Conservation (phyloP, 2,329 filamentous ascomycete genomes). For the Aspergillus novofumigatus region DNA sequence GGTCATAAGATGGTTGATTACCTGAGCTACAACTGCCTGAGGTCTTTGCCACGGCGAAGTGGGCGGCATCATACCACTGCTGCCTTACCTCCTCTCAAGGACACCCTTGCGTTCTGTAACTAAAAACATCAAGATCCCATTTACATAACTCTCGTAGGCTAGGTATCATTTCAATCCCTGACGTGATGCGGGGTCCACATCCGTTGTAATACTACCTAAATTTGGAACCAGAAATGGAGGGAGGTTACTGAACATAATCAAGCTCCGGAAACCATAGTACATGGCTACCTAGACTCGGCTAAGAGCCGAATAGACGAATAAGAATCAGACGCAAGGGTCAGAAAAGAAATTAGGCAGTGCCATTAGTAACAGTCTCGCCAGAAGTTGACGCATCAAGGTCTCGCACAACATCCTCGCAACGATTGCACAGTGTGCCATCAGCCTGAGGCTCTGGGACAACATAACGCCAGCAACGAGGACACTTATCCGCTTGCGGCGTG, state of each 20-base stretch:
- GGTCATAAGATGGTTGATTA: too few species aligned
- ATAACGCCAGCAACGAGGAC: conserved; percentile 85
- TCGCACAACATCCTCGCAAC: conserved; percentile 66
- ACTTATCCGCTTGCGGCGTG: conserved; percentile 61
- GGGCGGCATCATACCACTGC: not conserved
- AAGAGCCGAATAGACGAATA: not conserved
- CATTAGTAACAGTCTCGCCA: conserved; percentile 2
- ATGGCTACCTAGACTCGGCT: not conserved
- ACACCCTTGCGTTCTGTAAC: not conserved
- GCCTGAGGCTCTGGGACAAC: conserved; percentile 49
- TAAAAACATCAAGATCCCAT: not conserved
- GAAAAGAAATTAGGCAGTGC: not conserved
- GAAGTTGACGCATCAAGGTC: conserved; percentile 23
- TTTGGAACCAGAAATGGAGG: not conserved
- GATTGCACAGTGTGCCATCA: conserved; percentile 64
- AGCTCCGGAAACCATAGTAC: not conserved
- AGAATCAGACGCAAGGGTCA: not conserved
- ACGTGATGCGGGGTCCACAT: not conserved
- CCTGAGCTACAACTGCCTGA: not conserved
- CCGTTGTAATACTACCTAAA: not conserved
- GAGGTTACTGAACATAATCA: not conserved
- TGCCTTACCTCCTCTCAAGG: not conserved
- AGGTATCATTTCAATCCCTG: not conserved
- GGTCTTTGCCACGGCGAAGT: not conserved
- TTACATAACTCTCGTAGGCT: not conserved